A percentile compares a stretch with the other conserved stretches of the same genome.
phyloP scores from a whole-genome alignment of 495 filamentous ascomycete species.

The Daldinia grandis region DNA sequence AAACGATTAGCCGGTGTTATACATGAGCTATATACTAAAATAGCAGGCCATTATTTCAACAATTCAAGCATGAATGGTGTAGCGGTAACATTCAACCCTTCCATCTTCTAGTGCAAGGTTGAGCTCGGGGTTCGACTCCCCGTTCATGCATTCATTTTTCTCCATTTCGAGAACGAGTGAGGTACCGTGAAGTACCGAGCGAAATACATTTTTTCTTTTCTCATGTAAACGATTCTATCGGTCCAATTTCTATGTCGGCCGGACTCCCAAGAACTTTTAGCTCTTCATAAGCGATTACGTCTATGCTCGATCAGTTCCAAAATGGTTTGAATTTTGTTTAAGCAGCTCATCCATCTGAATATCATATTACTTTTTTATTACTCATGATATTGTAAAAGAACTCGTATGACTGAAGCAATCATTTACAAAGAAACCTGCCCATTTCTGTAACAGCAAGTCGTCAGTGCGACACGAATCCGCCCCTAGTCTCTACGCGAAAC shows the following conservation, averaged over 20 bases:
- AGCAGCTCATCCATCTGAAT: too few relatives aligned
- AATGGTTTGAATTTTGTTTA: too few relatives aligned
- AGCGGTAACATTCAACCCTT: slow-evolving; percentile 20
- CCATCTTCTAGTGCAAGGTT: slow-evolving; percentile 1
- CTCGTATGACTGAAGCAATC: not conserved
- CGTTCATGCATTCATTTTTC: slow-evolving; percentile 8
- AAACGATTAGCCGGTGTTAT: not conserved
- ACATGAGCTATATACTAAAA: not conserved
- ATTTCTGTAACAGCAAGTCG: not conserved
- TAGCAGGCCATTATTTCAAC: not conserved
- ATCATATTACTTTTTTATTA: too few relatives aligned
- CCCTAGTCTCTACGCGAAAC: not conserved
- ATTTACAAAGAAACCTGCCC: not conserved
- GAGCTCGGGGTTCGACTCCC: slow-evolving; percentile 17
- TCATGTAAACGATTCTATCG: not conserved
- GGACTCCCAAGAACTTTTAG: too few relatives aligned
- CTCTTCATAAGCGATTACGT: too few relatives aligned
- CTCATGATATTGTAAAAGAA: not conserved
- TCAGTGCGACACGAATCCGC: not conserved
- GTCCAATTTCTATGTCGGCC: too few relatives aligned
- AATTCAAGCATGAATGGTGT: slow-evolving; percentile 11
- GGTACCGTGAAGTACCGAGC: too few relatives aligned
- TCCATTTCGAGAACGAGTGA: too few relatives aligned
- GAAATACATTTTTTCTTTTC: too few relatives aligned
- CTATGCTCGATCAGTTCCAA: too few relatives aligned